Conservation (phyloP, 345 rosid genomes). For the Pelargonium nanum region DNA sequence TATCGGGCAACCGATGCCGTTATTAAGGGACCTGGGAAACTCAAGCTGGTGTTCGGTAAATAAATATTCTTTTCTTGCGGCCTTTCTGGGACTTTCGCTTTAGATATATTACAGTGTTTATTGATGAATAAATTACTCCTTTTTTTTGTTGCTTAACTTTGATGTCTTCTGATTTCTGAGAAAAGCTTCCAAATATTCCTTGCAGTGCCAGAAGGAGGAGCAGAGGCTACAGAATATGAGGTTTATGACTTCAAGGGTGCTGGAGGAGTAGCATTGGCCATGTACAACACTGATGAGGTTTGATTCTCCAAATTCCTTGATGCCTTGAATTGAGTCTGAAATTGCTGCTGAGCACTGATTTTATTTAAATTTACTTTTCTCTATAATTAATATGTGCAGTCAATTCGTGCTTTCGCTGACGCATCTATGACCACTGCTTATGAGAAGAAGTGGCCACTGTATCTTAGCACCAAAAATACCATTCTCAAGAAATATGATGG, state of each 20-base stretch:
- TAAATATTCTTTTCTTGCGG: background rate
- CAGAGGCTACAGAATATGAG: constrained; percentile 61
- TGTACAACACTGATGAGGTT: constrained; percentile 99
- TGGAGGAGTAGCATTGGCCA: constrained; percentile 84
- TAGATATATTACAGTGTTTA: too few species aligned
- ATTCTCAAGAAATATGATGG: constrained; percentile 99
- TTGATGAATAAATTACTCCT: background rate
- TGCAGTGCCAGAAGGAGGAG: constrained; percentile 73
- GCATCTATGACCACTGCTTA: constrained; percentile 93
- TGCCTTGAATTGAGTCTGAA: background rate
- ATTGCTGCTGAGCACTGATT: background rate
- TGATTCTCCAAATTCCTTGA: background rate
- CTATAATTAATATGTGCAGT: constrained; percentile 30
- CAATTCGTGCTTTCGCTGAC: constrained; percentile 86
- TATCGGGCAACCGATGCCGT: constrained; percentile 89
- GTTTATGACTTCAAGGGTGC: constrained; percentile 81
- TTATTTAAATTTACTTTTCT: background rate
- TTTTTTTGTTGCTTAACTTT: background rate
- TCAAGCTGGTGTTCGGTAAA: constrained; percentile 79
- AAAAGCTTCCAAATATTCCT: constrained; percentile 3
- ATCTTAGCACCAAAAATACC: constrained; percentile 95
- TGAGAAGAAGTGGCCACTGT: constrained; percentile 97
- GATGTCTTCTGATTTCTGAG: background rate
- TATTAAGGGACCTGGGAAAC: constrained; percentile 85
- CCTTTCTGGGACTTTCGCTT: background rate